phyloP scores from a whole-genome alignment of 2,329 filamentous ascomycete species.

The Verticillium nubilum region DNA sequence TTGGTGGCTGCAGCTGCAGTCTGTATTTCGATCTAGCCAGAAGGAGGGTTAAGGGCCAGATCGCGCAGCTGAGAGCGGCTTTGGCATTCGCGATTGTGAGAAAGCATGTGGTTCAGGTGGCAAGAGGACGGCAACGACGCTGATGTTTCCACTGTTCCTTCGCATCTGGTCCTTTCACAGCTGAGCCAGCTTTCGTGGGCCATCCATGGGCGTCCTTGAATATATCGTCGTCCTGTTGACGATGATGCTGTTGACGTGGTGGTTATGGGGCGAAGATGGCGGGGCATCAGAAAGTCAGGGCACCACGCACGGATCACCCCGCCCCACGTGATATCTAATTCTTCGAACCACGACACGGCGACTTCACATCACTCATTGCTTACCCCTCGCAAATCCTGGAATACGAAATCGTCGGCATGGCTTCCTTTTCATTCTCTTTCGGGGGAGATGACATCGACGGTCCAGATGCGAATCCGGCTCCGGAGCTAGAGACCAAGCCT shows the following conservation, averaged over 20 bases:
- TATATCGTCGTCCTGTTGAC: too few relatives aligned
- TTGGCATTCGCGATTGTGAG: not conserved
- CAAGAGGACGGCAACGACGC: not conserved
- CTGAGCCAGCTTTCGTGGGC: not conserved
- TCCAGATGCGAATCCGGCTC: constrained; percentile 20
- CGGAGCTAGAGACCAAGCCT: constrained; percentile 6
- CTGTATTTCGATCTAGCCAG: not conserved
- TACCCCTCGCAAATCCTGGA: not conserved
- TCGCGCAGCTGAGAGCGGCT: not conserved
- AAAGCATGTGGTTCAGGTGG: not conserved
- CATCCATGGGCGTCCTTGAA: too few relatives aligned
- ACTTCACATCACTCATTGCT: not conserved
- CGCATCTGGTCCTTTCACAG: not conserved
- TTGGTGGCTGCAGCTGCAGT: not conserved
- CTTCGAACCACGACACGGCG: not conserved
- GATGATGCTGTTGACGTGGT: too few relatives aligned
- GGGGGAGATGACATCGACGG: constrained; percentile 60
- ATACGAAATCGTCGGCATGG: constrained; percentile 6
- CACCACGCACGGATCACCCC: not conserved
- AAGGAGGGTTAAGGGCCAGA: not conserved
- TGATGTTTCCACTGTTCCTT: not conserved
- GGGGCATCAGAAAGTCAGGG: not conserved
- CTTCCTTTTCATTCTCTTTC: constrained; percentile 57
- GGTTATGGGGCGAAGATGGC: too few relatives aligned
- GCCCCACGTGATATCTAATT: not conserved